phyloP scores from a whole-genome alignment of 441 rosid genomes.

The Populus hybrid region DNA sequence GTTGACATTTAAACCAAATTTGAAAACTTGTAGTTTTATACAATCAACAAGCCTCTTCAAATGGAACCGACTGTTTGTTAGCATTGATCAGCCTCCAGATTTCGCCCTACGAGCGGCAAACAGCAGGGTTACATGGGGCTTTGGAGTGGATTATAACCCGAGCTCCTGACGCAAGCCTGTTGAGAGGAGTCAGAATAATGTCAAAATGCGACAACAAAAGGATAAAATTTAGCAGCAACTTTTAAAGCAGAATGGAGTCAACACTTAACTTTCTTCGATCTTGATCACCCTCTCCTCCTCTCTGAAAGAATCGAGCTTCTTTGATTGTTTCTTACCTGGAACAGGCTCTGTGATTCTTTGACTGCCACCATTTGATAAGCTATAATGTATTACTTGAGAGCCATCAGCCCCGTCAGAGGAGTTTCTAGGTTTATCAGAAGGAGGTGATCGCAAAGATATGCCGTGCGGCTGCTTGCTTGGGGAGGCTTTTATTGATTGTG shows the following conservation, averaged over 20 bases:
- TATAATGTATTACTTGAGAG: constrained; percentile 20
- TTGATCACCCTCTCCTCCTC: constrained; percentile 77
- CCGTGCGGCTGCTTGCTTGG: constrained; percentile 51
- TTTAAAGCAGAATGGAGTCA: constrained; percentile 21
- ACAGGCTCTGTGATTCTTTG: constrained; percentile 52
- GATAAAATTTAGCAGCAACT: background rate
- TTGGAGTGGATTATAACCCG: constrained; percentile 87
- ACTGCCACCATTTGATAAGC: constrained; percentile 42
- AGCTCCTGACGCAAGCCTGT: constrained; percentile 99
- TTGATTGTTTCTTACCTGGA: constrained; percentile 33
- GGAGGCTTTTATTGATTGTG: constrained; percentile 50
- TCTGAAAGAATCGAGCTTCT: constrained; percentile 52
- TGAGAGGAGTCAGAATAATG: constrained; percentile 10
- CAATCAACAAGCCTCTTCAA: constrained; percentile 23
- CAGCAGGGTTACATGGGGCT: constrained; percentile 31
- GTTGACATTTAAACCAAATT: constrained; percentile 33
- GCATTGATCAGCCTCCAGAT: constrained; percentile 10
- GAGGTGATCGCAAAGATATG: constrained; percentile 68
- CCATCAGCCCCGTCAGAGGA: constrained; percentile 48
- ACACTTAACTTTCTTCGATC: constrained; percentile 91
- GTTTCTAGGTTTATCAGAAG: constrained; percentile 53
- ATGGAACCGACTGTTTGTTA: constrained; percentile 19
- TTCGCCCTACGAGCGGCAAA: constrained; percentile 33
- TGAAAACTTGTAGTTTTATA: constrained; percentile 22
- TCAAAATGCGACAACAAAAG: background rate